phyloP scores from a whole-genome alignment of 1,284 basidiomycete species.

The Irpex sp. region DNA sequence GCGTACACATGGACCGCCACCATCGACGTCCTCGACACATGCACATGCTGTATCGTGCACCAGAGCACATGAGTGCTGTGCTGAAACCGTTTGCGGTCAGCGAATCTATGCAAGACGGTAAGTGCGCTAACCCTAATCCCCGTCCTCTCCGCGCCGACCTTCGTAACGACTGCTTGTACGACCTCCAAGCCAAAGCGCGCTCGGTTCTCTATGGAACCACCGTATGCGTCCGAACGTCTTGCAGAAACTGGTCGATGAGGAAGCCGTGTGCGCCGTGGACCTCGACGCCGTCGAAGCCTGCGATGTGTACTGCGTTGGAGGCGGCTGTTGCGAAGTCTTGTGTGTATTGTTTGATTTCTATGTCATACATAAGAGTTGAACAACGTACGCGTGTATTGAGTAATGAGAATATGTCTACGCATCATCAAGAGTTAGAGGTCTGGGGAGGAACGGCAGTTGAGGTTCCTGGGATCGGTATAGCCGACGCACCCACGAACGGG shows the following conservation, averaged over 20 bases:
- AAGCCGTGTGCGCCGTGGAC: slow-evolving; percentile 4
- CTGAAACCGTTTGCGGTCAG: too few species aligned
- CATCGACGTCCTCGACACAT: too few species aligned
- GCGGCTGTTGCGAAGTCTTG: not conserved
- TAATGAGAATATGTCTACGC: too few species aligned
- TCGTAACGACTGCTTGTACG: slow-evolving; percentile 32
- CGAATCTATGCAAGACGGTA: too few species aligned
- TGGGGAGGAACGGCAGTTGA: slow-evolving; percentile 30
- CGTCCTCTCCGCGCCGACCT: slow-evolving; percentile 34
- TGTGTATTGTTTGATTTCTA: slow-evolving; percentile 17
- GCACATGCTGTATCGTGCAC: too few species aligned
- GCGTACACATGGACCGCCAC: too few species aligned
- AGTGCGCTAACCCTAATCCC: slow-evolving; percentile 42
- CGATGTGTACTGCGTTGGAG: slow-evolving; percentile 1
- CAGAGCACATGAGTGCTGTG: too few species aligned
- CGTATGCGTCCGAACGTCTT: slow-evolving; percentile 18
- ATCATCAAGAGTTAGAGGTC: slow-evolving; percentile 29
- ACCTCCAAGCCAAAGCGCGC: slow-evolving; percentile 7
- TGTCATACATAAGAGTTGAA: too few species aligned
- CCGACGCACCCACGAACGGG: slow-evolving; percentile 35
- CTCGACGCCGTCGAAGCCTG: slow-evolving; percentile 7
- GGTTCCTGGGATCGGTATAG: slow-evolving; percentile 31
- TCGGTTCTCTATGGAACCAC: slow-evolving; percentile 29
- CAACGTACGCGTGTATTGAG: too few species aligned
- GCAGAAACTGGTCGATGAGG: slow-evolving; percentile 1